Evolutionary conservation across 2,329 filamentous ascomycete genomes (phyloP), one percentile per base, ranked within the genome.

Genomic region (Amauroascus niger): DNA sequence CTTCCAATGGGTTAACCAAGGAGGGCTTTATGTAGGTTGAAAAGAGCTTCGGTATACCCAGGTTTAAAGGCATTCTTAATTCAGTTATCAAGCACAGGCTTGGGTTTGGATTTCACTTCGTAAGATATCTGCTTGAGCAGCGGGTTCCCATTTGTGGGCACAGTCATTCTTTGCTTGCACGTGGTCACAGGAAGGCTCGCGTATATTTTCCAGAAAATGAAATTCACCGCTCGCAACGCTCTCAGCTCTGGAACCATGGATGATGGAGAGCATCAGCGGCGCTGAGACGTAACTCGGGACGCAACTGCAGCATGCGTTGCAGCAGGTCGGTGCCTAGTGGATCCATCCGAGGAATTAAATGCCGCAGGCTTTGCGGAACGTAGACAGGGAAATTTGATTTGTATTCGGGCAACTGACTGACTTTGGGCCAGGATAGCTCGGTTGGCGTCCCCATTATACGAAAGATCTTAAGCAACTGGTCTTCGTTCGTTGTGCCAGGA

Each of bases 371-470:
- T 67, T 96, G 90, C 1, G 93, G 95, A 11, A 88, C 86, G 68
- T 93, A 97, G 67, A 95, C 87, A 60, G 93, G 89, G 73, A 95
- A 95, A 57, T 85, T 95, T 46, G 84, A 80, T 76, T 97, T 96
- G 78, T 97, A 98, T 71, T 98, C 93, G 14, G 91, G 89, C 63
- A 95, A 90, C 65, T 91, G 85, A 18, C 86, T 88, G 66, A 98
- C 95, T 40, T 90, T 90, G 0, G 91, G 91, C 93, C 93, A 98
- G 3, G 87, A 89, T 43, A 89, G 83, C 71, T 98, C 93, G 0
- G 88, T 95, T 0, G 93, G 93, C 0, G 93, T 98, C 57, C 93
- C 93, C 93, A 98, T 98, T 57, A 98, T 84, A 55, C 93, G 82
- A 79, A 98, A 98, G 70, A 98, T 98, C 68, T 94, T 89, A 59